phyloP scores from a whole-genome alignment of 2,329 filamentous ascomycete species.

The Aspergillus fumigatiaffinis region DNA sequence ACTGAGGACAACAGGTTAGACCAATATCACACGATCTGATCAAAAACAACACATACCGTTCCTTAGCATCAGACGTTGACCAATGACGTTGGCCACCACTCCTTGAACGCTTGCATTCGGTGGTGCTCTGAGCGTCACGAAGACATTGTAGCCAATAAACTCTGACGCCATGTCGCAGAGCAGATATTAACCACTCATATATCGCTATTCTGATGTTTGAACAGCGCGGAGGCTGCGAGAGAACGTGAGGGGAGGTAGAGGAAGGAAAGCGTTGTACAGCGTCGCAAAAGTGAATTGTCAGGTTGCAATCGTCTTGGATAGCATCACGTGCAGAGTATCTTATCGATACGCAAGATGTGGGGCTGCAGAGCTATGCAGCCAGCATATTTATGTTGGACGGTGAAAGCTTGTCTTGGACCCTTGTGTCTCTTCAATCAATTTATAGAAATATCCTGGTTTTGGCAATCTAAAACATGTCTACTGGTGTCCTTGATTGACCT shows the following conservation, averaged over 20 bases:
- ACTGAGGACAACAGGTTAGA: slow-evolving; percentile 36
- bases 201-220: background rate
- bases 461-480: no score
- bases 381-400: background rate
- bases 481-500: no score
- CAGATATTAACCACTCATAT: slow-evolving; percentile 4
- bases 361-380: background rate
- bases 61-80: slow-evolving; percentile 64
- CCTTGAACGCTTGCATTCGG: slow-evolving; percentile 64
- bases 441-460: no score
- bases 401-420: background rate
- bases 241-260: background rate
- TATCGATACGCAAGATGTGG: slow-evolving; percentile 23
- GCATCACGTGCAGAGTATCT: slow-evolving; percentile 16
- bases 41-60: slow-evolving; percentile 55
- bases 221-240: background rate
- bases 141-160: slow-evolving; percentile 73
- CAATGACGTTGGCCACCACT: slow-evolving; percentile 65
- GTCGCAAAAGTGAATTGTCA: slow-evolving; percentile 17
- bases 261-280: slow-evolving; percentile 5
- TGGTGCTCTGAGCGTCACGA: slow-evolving; percentile 66
- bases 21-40: slow-evolving; percentile 31
- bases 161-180: slow-evolving; percentile 57
- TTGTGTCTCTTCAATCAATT: no score
- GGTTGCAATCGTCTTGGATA: slow-evolving; percentile 10